Evolutionary conservation across 2,329 filamentous ascomycete species (phyloP).

Genomic region (Colletotrichum sp.): DNA sequence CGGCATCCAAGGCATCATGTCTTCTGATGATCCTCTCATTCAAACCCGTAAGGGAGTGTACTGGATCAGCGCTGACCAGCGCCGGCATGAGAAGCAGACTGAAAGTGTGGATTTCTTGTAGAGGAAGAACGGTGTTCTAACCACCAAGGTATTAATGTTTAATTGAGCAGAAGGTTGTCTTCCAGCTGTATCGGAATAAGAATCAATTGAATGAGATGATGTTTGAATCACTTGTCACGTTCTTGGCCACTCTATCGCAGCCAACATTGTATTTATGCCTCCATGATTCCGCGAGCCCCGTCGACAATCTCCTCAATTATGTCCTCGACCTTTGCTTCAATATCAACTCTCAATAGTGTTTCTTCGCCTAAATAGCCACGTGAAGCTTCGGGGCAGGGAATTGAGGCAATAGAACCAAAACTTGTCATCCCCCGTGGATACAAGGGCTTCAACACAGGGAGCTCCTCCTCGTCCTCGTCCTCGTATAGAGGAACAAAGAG

Average conservation of each 20-base stretch:
- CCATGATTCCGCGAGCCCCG: background rate
- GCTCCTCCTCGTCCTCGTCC: background rate
- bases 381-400: background rate
- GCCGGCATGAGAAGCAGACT: slow-evolving; percentile 21
- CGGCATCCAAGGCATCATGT: slow-evolving; percentile 11
- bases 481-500: slow-evolving; percentile 31
- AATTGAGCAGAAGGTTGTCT: too few relatives aligned
- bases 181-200: too few relatives aligned
- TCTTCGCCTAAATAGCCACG: background rate
- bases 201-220: too few relatives aligned
- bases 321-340: background rate
- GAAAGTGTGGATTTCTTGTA: too few relatives aligned
- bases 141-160: too few relatives aligned
- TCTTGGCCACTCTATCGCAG: too few relatives aligned
- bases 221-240: too few relatives aligned
- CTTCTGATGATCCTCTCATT: slow-evolving; percentile 19
- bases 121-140: too few relatives aligned
- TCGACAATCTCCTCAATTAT: background rate
- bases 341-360: background rate
- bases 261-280: too few relatives aligned
- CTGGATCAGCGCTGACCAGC: slow-evolving; percentile 16
- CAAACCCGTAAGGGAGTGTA: slow-evolving; percentile 14
- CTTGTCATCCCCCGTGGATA: background rate
- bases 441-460: background rate
- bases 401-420: background rate